Evolutionary conservation across 345 rosid genomes (phyloP).

Genomic region (Pugionium cornutum): DNA sequence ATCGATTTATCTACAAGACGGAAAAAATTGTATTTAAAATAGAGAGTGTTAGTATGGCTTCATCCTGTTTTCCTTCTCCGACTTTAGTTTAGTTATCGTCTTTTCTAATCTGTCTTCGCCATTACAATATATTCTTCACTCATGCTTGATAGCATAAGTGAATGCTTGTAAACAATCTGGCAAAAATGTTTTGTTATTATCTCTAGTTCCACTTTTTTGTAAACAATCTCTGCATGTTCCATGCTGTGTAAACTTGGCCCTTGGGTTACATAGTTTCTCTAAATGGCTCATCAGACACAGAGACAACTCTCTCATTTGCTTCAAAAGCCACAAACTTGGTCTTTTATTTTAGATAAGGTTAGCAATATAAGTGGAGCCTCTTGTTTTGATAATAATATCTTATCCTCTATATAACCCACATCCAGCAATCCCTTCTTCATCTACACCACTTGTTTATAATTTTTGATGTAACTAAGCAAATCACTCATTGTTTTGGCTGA

Average conservation of each 20-base stretch:
- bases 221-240: slow-evolving; percentile 6
- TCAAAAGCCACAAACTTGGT: slow-evolving; percentile 23
- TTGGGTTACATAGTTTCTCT: slow-evolving; percentile 9
- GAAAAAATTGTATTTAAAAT: no score
- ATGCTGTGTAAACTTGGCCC: not conserved
- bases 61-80: not conserved
- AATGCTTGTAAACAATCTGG: not conserved
- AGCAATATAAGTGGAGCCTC: slow-evolving; percentile 12
- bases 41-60: not conserved
- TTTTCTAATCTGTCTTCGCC: not conserved
- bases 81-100: not conserved
- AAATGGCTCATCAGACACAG: slow-evolving; percentile 22
- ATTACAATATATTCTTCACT: not conserved
- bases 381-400: slow-evolving; percentile 31
- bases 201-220: not conserved
- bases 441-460: slow-evolving; percentile 31
- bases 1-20: not conserved
- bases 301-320: slow-evolving; percentile 11
- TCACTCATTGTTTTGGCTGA: not conserved
- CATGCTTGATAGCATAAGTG: not conserved
- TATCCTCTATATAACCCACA: slow-evolving; percentile 30
- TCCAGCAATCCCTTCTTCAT: slow-evolving; percentile 22
- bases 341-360: slow-evolving; percentile 28
- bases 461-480: slow-evolving; percentile 13
- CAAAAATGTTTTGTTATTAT: slow-evolving; percentile 11